Evolutionary conservation across 2,329 filamentous ascomycete species (phyloP).

Genomic region (Aspergillus bombycis): DNA sequence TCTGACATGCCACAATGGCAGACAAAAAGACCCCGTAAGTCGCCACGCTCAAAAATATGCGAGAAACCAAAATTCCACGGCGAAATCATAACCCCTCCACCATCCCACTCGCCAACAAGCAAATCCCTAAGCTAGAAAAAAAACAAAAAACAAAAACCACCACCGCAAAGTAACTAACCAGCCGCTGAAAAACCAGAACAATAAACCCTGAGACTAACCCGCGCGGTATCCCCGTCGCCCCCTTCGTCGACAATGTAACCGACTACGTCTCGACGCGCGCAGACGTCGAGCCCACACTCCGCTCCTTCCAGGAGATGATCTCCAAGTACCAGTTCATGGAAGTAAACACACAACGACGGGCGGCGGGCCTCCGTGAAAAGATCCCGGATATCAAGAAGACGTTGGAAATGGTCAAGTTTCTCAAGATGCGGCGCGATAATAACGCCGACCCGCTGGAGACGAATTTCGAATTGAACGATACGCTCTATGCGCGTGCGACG

Average conservation of each 20-base stretch:
- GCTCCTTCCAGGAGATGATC: conserved; percentile 52
- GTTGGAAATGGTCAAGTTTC: conserved; percentile 83
- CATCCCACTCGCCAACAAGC: neutral
- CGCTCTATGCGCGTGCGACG: conserved; percentile 84
- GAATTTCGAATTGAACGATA: conserved; percentile 96
- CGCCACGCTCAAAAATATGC: neutral
- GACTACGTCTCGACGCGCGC: conserved; percentile 51
- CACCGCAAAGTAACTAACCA: neutral
- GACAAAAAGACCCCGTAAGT: neutral
- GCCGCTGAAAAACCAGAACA: conserved; percentile 26
- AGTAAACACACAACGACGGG: conserved; percentile 82
- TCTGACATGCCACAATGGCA: conserved; percentile 1
- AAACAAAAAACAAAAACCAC: neutral
- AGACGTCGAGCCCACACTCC: conserved; percentile 51
- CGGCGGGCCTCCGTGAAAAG: conserved; percentile 83
- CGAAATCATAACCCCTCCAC: neutral
- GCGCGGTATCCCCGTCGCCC: conserved; percentile 50
- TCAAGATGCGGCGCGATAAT: conserved; percentile 74
- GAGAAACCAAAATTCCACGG: neutral
- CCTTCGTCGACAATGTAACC: conserved; percentile 51
- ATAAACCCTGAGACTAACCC: conserved; percentile 43
- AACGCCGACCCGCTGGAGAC: conserved; percentile 68
- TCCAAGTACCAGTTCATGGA: conserved; percentile 99
- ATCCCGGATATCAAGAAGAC: conserved; percentile 98
- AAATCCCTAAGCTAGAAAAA: neutral